phyloP scores from a whole-genome alignment of 2,329 filamentous ascomycete genomes.

The Neoscytalidium dimidiatum region DNA sequence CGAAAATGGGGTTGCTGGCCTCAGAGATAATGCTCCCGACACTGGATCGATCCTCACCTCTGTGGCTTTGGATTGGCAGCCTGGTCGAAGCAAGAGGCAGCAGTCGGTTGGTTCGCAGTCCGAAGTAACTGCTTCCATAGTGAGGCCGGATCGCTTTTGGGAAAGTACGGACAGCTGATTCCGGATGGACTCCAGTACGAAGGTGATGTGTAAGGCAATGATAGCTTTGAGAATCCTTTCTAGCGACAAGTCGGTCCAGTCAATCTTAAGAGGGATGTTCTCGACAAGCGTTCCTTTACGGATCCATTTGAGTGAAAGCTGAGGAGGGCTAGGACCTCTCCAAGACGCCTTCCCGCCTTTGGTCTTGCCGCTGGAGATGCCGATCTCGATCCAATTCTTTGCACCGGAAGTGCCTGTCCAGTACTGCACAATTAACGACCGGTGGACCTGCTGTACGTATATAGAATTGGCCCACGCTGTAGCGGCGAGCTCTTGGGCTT shows the following conservation, averaged over 20 bases:
- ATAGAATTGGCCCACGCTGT: slow-evolving; percentile 78
- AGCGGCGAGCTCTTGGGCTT: slow-evolving; percentile 70
- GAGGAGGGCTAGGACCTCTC: slow-evolving; percentile 34
- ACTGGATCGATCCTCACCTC: slow-evolving; percentile 72
- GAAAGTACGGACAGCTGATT: slow-evolving; percentile 60
- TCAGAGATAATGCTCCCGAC: slow-evolving; percentile 73
- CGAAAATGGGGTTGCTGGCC: slow-evolving; percentile 52
- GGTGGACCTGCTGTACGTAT: slow-evolving; percentile 75
- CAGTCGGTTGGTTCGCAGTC: slow-evolving; percentile 66
- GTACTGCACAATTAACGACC: slow-evolving; percentile 86
- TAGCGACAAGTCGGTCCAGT: slow-evolving; percentile 68
- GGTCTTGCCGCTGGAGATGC: slow-evolving; percentile 66
- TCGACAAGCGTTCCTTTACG: slow-evolving; percentile 75
- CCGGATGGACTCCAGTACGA: slow-evolving; percentile 69
- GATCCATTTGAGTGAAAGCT: slow-evolving; percentile 75
- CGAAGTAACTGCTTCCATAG: slow-evolving; percentile 60
- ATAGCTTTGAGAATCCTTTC: slow-evolving; percentile 73
- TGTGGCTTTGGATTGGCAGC: slow-evolving; percentile 57
- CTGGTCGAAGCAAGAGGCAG: slow-evolving; percentile 68
- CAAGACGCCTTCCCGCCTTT: slow-evolving; percentile 37
- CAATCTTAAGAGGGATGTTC: slow-evolving; percentile 66
- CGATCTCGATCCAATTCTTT: slow-evolving; percentile 91
- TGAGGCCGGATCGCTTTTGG: slow-evolving; percentile 59
- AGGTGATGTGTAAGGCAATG: slow-evolving; percentile 72
- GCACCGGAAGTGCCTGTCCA: slow-evolving; percentile 71